Conservation (phyloP, 768 basidiomycete species). For the Leccinellum albellum region DNA sequence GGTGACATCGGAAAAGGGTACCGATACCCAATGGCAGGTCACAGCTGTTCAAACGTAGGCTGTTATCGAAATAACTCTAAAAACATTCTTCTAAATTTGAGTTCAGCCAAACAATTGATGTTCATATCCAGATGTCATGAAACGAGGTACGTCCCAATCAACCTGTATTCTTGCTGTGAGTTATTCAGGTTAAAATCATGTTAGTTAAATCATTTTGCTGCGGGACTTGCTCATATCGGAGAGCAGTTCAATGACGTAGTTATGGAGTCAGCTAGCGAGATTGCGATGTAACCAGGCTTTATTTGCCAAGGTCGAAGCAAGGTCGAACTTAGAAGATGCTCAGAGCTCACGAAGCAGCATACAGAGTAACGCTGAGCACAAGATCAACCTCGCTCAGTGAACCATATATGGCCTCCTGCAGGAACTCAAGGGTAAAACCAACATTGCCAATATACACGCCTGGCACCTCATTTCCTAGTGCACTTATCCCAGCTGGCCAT, state of each 20-base stretch:
- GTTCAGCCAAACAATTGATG: constrained; percentile 86
- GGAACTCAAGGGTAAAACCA: constrained; percentile 35
- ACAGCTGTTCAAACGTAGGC: constrained; percentile 89
- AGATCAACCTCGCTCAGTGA: constrained; percentile 33
- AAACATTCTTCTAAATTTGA: constrained; percentile 2
- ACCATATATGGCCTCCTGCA: constrained; percentile 42
- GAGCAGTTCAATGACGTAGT: constrained; percentile 26
- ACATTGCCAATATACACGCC: not conserved
- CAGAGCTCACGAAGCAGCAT: constrained; percentile 32
- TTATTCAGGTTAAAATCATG: no score
- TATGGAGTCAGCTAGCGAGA: constrained; percentile 20
- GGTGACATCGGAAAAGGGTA: constrained; percentile 96
- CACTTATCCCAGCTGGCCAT: constrained; percentile 13
- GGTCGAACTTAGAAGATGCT: constrained; percentile 17
- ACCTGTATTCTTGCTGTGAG: no score
- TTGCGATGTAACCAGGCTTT: constrained; percentile 23
- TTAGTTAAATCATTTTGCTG: no score
- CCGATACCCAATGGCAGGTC: constrained; percentile 91
- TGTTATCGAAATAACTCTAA: not conserved
- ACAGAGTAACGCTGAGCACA: constrained; percentile 30
- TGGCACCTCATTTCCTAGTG: not conserved
- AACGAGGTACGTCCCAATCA: no score
- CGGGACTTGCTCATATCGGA: constrained; percentile 28
- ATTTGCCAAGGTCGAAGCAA: constrained; percentile 37
- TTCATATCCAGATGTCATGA: constrained; percentile 93